Evolutionary conservation across 2,329 filamentous ascomycete species (phyloP).

Genomic region (Dothideomycetes sp.): DNA sequence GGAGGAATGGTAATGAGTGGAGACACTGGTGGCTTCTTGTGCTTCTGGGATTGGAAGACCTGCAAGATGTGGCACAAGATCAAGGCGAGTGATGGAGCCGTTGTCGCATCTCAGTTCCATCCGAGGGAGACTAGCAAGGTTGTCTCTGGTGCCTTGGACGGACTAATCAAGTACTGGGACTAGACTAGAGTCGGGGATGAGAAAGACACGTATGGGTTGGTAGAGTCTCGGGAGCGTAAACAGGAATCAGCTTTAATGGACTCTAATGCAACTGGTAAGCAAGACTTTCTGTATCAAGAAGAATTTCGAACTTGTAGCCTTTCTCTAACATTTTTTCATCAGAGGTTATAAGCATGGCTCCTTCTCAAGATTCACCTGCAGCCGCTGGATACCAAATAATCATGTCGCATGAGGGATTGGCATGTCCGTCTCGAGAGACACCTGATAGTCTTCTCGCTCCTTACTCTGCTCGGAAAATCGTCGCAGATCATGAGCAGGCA

Average conservation of each 20-base stretch:
- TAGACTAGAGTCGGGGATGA: slow-evolving; percentile 32
- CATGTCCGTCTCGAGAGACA: too few species aligned
- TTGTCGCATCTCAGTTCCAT: slow-evolving; percentile 90
- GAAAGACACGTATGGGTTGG: neutral
- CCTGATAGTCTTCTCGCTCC: too few species aligned
- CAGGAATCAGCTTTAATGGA: neutral
- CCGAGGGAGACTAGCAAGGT: slow-evolving; percentile 96
- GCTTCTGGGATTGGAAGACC: slow-evolving; percentile 99
- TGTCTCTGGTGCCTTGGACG: slow-evolving; percentile 80
- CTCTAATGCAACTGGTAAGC: too few species aligned
- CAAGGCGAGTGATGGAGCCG: slow-evolving; percentile 67
- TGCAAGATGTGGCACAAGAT: slow-evolving; percentile 99
- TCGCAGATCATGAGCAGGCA: too few species aligned
- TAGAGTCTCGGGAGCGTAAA: neutral
- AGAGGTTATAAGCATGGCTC: too few species aligned
- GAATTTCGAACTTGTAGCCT: too few species aligned
- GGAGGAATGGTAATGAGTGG: slow-evolving; percentile 84
- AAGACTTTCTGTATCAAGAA: too few species aligned
- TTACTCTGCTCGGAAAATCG: too few species aligned
- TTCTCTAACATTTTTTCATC: too few species aligned
- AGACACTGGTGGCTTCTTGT: slow-evolving; percentile 80
- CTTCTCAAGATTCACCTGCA: too few species aligned
- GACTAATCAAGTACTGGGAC: slow-evolving; percentile 88
- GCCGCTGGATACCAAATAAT: too few species aligned
- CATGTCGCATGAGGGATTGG: too few species aligned